Evolutionary conservation across 805 yeast species (phyloP).

Genomic region (Candida michaelii): DNA sequence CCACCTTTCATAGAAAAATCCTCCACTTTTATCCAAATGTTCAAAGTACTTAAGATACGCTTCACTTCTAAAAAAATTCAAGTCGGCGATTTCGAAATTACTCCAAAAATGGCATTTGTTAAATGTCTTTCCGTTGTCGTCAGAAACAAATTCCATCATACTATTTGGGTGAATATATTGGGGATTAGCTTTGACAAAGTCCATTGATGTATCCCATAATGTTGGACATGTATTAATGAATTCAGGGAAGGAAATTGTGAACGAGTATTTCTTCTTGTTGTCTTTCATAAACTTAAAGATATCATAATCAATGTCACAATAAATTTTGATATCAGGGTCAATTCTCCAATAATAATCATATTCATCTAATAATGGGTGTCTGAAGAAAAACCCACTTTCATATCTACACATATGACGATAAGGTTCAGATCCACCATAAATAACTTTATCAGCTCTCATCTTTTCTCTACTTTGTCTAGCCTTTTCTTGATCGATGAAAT

Average conservation of each 20-base stretch:
- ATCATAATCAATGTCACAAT: conserved; percentile 83
- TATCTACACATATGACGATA: conserved; percentile 93
- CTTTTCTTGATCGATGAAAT: conserved; percentile 71
- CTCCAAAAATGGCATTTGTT: conserved; percentile 91
- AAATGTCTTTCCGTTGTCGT: conserved; percentile 65
- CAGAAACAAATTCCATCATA: conserved; percentile 66
- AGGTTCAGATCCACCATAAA: conserved; percentile 74
- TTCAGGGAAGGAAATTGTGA: conserved; percentile 80
- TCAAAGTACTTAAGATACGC: conserved; percentile 73
- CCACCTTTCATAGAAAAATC: conserved; percentile 93
- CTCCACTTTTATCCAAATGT: conserved; percentile 76
- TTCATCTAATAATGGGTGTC: conserved; percentile 70
- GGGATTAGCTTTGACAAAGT: conserved; percentile 61
- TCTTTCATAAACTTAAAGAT: conserved; percentile 80
- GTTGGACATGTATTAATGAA: conserved; percentile 83
- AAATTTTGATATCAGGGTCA: conserved; percentile 78
- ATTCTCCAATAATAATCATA: conserved; percentile 94
- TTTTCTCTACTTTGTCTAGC: conserved; percentile 62
- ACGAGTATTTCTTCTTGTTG: conserved; percentile 78
- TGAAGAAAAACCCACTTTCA: conserved; percentile 85
- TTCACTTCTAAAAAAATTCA: conserved; percentile 72
- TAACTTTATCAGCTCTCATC: conserved; percentile 55
- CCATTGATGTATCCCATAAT: conserved; percentile 73
- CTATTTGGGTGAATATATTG: conserved; percentile 59
- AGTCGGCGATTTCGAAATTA: conserved; percentile 77